Conservation (phyloP, 78 protist species). For the Anaeramoeba flamelloides region DNA sequence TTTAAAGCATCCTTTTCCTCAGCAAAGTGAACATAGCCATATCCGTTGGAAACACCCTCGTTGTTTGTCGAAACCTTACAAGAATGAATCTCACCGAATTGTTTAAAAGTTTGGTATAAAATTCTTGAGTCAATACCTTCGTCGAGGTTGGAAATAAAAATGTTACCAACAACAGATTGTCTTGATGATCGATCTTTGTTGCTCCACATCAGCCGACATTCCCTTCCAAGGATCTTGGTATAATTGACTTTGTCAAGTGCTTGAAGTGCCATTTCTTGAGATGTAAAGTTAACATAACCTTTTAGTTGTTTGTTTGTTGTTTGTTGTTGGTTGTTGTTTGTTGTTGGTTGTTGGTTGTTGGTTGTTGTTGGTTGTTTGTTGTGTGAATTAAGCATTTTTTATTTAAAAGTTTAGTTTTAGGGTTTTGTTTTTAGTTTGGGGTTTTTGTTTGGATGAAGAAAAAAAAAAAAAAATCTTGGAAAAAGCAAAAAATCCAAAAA, state of each 20-base stretch:
- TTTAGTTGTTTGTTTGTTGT: no score
- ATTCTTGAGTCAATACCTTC: constrained; percentile 60
- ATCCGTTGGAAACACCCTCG: constrained; percentile 42
- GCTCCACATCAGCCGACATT: constrained; percentile 92
- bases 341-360: no score
- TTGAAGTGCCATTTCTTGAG: no score
- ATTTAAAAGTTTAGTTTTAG: no score
- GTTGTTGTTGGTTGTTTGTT: no score
- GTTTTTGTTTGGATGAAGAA: no score
- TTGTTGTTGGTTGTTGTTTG: no score
- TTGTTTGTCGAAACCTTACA: constrained; percentile 45
- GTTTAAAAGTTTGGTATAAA: constrained; percentile 68
- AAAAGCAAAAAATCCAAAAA: no score
- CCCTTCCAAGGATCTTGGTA: constrained; percentile 48
- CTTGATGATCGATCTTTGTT: constrained; percentile 87
- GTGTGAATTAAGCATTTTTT: no score
- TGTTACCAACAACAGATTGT: constrained; percentile 80
- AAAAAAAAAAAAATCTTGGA: no score
- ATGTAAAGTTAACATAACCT: no score
- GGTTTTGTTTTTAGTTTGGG: no score
- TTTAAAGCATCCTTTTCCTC: constrained; percentile 38
- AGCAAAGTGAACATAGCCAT: constrained; percentile 33
- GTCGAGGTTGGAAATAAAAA: constrained; percentile 86
- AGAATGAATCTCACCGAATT: constrained; percentile 51
- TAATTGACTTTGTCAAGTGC: constrained; percentile 86